Conservation (phyloP, 208 protist species). For the Crithidia thermophila region DNA sequence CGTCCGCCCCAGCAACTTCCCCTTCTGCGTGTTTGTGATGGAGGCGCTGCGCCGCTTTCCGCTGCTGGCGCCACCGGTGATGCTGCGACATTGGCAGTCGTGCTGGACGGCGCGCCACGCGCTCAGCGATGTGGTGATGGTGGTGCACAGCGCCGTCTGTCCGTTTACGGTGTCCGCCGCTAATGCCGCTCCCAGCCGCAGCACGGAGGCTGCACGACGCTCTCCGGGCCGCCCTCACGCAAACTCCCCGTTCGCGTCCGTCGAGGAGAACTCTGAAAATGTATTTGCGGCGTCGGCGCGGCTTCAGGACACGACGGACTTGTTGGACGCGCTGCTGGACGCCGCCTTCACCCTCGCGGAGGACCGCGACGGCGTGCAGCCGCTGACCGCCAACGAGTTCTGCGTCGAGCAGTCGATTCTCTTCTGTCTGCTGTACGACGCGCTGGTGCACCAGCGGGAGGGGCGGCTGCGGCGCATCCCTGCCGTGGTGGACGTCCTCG, state of each 20-base stretch:
- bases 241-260: not conserved
- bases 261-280: too few species aligned
- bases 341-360: slow-evolving; percentile 40
- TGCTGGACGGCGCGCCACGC: slow-evolving; percentile 63
- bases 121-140: slow-evolving; percentile 53
- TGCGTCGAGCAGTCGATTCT: slow-evolving; percentile 43
- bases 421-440: slow-evolving; percentile 70
- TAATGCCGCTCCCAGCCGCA: not conserved
- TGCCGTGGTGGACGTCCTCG: slow-evolving; percentile 36
- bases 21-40: slow-evolving; percentile 65
- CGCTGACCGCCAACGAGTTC: slow-evolving; percentile 32
- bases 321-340: slow-evolving; percentile 53
- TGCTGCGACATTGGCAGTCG: slow-evolving; percentile 54
- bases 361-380: slow-evolving; percentile 22
- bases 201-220: not conserved
- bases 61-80: slow-evolving; percentile 38
- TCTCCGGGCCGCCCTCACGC: not conserved
- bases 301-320: slow-evolving; percentile 32
- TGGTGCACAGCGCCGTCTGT: slow-evolving; percentile 54
- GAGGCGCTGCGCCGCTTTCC: slow-evolving; percentile 69
- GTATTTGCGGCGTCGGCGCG: not conserved
- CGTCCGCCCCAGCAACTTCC: slow-evolving; percentile 57
- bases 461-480: slow-evolving; percentile 50
- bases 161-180: slow-evolving; percentile 32
- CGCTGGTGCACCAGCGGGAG: slow-evolving; percentile 41